phyloP scores from a whole-genome alignment of 176 grass and related monocot genomes.

The Eragrostis curvula region DNA sequence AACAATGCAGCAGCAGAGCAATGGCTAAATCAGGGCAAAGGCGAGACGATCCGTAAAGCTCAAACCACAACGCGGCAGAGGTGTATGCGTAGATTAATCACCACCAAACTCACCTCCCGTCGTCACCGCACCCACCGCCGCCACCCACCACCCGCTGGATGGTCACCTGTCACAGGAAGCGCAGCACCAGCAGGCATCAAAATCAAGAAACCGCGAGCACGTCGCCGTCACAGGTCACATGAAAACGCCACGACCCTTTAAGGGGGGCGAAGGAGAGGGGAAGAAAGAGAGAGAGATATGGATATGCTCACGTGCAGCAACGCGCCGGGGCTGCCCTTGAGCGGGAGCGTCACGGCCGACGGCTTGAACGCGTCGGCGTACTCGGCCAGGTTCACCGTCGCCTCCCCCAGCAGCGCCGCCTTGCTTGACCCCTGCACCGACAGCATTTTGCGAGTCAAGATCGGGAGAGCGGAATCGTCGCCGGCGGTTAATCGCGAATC shows the following conservation, averaged over 20 bases:
- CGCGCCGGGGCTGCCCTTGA: constrained; percentile 73
- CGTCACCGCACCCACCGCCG: constrained; percentile 68
- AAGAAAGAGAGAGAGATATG: constrained; percentile 2
- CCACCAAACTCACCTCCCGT: constrained; percentile 64
- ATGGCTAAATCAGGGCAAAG: constrained; percentile 17
- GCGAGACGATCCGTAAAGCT: constrained; percentile 53
- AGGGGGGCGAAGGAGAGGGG: not conserved
- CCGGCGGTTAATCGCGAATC: not conserved
- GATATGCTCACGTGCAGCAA: constrained; percentile 83
- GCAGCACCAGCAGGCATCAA: constrained; percentile 50
- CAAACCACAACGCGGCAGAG: constrained; percentile 27
- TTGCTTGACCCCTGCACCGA: constrained; percentile 76
- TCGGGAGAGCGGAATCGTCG: not conserved
- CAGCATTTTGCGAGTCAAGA: constrained; percentile 40
- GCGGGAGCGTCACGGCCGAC: constrained; percentile 67
- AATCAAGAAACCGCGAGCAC: constrained; percentile 45
- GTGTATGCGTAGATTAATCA: constrained; percentile 52
- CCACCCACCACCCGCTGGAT: constrained; percentile 87
- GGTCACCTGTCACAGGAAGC: constrained; percentile 81
- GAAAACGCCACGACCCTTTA: constrained; percentile 49
- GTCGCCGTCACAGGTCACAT: constrained; percentile 64
- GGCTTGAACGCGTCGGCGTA: constrained; percentile 88
- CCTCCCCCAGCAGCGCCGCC: constrained; percentile 82
- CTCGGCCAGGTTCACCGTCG: constrained; percentile 75
- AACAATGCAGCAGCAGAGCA: constrained; percentile 28